Base-by-base conservation (phyloP, 805 yeast genomes). In the Candida tammaniensis region DNA sequence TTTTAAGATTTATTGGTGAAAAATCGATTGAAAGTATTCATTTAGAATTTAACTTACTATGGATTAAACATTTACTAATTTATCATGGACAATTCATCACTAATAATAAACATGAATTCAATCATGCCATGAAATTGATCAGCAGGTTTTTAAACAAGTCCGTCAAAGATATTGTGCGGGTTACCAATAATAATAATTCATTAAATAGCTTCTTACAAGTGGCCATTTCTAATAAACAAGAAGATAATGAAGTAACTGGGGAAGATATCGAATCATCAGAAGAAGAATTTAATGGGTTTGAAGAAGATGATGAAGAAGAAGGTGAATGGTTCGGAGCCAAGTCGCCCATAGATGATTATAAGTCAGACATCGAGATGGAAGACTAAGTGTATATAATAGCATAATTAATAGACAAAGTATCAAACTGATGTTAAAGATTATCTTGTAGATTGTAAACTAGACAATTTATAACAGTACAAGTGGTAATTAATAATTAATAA, bases 21-120 rank as follows among this genome's bases (percentile, higher is more conserved):
- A 70, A 76, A 43, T 70, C 80, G 22, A 72, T 73, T 54, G 84
- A 81, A 3, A 78, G 87, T 5, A 88, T 77, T 21, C 98, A 93
- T 59, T 55, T 91, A 16, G 97, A 93, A 61, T 88, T 80, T 63
- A 79, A 81, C 48, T 57, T 93, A 43, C 47, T 83, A 8, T 93
- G 98, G 98, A 70, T 91, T 21, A 78, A 80, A 46, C 64, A 73
- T 11, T 48, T 88, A 4, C 57, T 93, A 12, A 69, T 82, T 1
- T 57, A 71, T 13, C 97, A 91, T 54, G 98, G 98, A 9, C 72
- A 72, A 43, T 82, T 76, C 56, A 82, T 93, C 34, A 70, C 76
- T 25, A 57, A 57, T 9, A 73, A 83, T 49, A 79, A 77, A 49
- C 78, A 73, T 41, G 72, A 77, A 33, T 85, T 82, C 48, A 68